These are phyloP conservation scores for Leishmania lainsoni DNA, from an alignment of 208 protist species.

Conservation along the genomic window DNA sequence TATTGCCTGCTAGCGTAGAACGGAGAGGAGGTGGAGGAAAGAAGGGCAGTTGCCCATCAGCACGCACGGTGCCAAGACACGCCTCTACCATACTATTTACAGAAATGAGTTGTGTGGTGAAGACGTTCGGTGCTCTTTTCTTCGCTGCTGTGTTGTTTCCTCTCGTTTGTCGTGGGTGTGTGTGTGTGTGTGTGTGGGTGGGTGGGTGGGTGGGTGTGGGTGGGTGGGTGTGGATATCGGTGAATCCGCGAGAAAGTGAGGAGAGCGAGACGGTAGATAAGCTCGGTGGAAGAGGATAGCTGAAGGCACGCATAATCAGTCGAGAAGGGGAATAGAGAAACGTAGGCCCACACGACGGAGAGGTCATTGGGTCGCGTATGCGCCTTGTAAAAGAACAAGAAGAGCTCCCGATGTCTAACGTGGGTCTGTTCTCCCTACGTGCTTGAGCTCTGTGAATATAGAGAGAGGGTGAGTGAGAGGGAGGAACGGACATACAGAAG, in stretches of 20 bases:
- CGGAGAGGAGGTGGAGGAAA: neutral
- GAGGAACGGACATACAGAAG: neutral
- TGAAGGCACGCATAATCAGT: neutral
- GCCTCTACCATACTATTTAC: neutral
- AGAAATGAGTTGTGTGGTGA: conserved; percentile 1
- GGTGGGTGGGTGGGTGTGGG: neutral
- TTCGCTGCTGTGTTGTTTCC: neutral
- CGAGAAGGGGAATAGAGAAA: neutral
- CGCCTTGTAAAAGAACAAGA: neutral
- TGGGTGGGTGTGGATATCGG: conserved; percentile 2
- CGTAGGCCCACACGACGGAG: neutral
- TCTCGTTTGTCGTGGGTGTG: neutral
- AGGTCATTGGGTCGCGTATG: neutral
- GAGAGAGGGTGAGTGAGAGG: neutral
- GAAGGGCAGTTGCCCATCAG: neutral
- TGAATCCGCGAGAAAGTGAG: neutral
- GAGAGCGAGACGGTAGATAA: neutral
- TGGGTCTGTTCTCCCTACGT: neutral
- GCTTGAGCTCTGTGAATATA: neutral
- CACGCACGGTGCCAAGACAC: neutral
- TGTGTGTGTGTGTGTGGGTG: conserved; percentile 3
- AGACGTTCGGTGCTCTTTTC: neutral
- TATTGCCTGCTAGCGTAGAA: neutral
- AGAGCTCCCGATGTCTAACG: neutral
- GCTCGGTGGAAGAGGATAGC: too few relatives aligned